Evolutionary conservation across 495 filamentous ascomycete genomes (phyloP).

Genomic region (Apiosordaria backusii): DNA sequence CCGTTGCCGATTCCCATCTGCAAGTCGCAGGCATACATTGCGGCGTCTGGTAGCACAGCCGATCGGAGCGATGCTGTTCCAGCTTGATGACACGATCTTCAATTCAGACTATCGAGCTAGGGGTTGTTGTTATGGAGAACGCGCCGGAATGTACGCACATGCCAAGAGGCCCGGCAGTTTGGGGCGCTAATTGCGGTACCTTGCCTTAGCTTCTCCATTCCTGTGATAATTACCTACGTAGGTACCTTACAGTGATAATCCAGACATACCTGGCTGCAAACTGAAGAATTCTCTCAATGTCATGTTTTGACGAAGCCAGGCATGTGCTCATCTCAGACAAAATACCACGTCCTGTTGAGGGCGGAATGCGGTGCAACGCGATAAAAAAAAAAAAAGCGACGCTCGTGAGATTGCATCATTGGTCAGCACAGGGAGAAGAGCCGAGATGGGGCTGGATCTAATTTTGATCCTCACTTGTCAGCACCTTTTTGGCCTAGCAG

Average conservation of each 20-base stretch:
- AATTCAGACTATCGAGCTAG: too few relatives aligned
- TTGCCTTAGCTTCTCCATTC: background rate
- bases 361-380: background rate
- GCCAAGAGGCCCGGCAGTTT: background rate
- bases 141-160: background rate
- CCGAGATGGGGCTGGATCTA: background rate
- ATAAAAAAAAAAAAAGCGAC: background rate
- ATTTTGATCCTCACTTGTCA: conserved; percentile 12
- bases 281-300: background rate
- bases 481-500: conserved; percentile 9
- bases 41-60: too few relatives aligned
- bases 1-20: background rate
- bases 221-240: background rate
- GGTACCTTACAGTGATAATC: background rate
- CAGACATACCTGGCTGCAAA: background rate
- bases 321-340: background rate
- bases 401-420: background rate
- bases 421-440: background rate
- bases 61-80: background rate
- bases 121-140: background rate
- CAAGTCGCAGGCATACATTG: too few relatives aligned
- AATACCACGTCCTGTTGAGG: background rate
- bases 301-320: too few relatives aligned
- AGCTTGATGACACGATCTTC: background rate
- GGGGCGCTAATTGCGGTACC: background rate